Conservation (phyloP, 2,329 filamentous ascomycete species). For the Ophiostoma angusticollis region DNA sequence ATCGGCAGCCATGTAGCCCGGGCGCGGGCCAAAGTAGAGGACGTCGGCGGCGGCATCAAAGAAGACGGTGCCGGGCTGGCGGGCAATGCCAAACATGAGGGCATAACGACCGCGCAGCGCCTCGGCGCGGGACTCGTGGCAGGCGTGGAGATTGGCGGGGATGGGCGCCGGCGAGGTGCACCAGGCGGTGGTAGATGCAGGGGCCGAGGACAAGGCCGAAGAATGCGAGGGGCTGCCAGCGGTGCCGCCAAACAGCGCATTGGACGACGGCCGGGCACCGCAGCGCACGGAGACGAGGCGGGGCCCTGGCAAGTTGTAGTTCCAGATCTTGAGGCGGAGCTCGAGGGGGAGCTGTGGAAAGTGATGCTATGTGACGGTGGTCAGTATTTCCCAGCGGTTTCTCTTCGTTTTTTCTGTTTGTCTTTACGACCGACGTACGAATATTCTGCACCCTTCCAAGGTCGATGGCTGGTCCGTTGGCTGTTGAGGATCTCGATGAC, state of each 20-base stretch:
- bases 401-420: not conserved
- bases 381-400: no score
- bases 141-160: slow-evolving; percentile 33
- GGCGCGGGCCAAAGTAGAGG: slow-evolving; percentile 34
- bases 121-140: slow-evolving; percentile 33
- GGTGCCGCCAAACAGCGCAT: no score
- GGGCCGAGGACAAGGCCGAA: not conserved
- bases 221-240: not conserved
- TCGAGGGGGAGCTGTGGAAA: slow-evolving; percentile 33
- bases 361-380: slow-evolving; percentile 20
- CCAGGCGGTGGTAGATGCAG: slow-evolving; percentile 14
- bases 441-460: not conserved
- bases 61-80: slow-evolving; percentile 28
- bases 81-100: slow-evolving; percentile 29
- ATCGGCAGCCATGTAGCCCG: slow-evolving; percentile 32
- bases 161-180: slow-evolving; percentile 30
- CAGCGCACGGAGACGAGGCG: slow-evolving; percentile 33
- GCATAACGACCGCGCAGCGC: slow-evolving; percentile 29
- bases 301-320: slow-evolving; percentile 27
- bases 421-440: not conserved
- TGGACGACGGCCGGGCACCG: slow-evolving; percentile 1
- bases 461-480: not conserved
- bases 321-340: slow-evolving; percentile 36
- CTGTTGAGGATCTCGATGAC: not conserved
- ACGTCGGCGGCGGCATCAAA: slow-evolving; percentile 30